A percentile compares a stretch with the other conserved stretches of the same genome.
Evolutionary conservation across 2,329 filamentous ascomycete species (phyloP).

Genomic region (Cladophialophora bantiana): DNA sequence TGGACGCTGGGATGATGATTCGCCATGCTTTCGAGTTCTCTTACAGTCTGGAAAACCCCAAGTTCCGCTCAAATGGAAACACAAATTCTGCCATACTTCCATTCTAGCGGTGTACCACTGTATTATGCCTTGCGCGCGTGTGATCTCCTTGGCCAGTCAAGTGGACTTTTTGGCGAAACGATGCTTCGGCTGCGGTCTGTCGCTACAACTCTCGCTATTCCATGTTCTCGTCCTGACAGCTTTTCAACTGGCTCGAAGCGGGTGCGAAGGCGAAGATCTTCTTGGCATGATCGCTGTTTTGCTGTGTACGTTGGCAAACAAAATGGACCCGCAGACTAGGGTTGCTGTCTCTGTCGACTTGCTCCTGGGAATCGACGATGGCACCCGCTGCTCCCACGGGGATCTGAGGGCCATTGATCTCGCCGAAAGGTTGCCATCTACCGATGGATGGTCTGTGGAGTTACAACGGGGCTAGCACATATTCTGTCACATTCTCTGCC

Average conservation of each 20-base stretch:
- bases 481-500: conserved; percentile 39
- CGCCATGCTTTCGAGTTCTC: conserved; percentile 45
- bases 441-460: conserved; percentile 29
- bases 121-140: conserved; percentile 36
- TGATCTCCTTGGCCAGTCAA: conserved; percentile 29
- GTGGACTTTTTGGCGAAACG: conserved; percentile 43
- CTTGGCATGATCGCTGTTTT: conserved; percentile 51
- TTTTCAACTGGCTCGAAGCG: conserved; percentile 45
- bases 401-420: conserved; percentile 40
- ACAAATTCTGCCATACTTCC: conserved; percentile 55
- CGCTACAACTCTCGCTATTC: conserved; percentile 45
- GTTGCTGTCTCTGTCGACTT: conserved; percentile 39
- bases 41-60: conserved; percentile 40
- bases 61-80: conserved; percentile 52
- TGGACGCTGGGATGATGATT: conserved; percentile 54
- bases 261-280: conserved; percentile 48
- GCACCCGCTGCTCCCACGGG: conserved; percentile 35
- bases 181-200: conserved; percentile 44
- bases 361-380: conserved; percentile 22
- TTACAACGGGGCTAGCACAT: conserved; percentile 39
- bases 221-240: conserved; percentile 49
- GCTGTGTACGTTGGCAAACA: conserved; percentile 44
- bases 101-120: conserved; percentile 49
- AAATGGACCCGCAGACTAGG: conserved; percentile 41
- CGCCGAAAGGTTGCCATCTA: conserved; percentile 25